A percentile compares a stretch with the other conserved stretches of the same genome.
These are phyloP conservation scores for Bisporella sp. DNA, from an alignment of 2,329 filamentous ascomycete genomes.

Conservation along the genomic window DNA sequence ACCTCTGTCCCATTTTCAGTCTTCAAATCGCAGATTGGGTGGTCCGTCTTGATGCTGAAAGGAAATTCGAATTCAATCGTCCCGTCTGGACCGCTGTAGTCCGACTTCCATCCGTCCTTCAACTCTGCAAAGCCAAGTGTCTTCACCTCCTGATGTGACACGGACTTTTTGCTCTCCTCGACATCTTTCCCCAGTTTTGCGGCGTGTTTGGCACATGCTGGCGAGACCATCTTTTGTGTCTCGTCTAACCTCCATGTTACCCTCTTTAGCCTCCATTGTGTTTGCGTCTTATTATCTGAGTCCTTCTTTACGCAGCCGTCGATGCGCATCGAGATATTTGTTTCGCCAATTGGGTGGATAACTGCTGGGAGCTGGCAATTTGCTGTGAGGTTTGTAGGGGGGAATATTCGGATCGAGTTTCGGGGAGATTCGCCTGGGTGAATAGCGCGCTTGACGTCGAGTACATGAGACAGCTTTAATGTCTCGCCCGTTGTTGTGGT, in stretches of 20 bases:
- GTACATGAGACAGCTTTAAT: slow-evolving; percentile 58
- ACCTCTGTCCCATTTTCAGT: slow-evolving; percentile 69
- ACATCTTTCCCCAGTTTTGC: slow-evolving; percentile 40
- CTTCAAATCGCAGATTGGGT: slow-evolving; percentile 73
- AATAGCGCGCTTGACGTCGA: slow-evolving; percentile 75
- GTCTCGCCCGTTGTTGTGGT: slow-evolving; percentile 53
- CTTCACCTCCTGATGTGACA: slow-evolving; percentile 67
- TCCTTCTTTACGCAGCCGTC: slow-evolving; percentile 76
- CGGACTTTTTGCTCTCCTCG: slow-evolving; percentile 50
- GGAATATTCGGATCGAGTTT: slow-evolving; percentile 89
- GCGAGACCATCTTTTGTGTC: slow-evolving; percentile 69
- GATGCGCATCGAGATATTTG: slow-evolving; percentile 72
- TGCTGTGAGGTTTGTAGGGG: slow-evolving; percentile 87
- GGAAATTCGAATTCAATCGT: slow-evolving; percentile 78
- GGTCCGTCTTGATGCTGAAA: slow-evolving; percentile 48
- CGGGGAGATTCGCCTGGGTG: slow-evolving; percentile 69
- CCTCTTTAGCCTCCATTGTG: slow-evolving; percentile 82
- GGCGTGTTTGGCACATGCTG: slow-evolving; percentile 71
- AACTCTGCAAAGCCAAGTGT: slow-evolving; percentile 75
- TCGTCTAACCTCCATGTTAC: slow-evolving; percentile 93
- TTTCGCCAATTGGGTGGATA: slow-evolving; percentile 78
- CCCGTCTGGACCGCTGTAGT: slow-evolving; percentile 58
- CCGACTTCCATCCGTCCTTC: slow-evolving; percentile 79
- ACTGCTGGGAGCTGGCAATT: slow-evolving; percentile 75
- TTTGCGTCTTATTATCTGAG: slow-evolving; percentile 61